Percentiles rank a stretch among this genome's conserved stretches.
These are phyloP conservation scores for Ambrosia trifida DNA, from an alignment of 129 eudicot species.

Conservation along the genomic window DNA sequence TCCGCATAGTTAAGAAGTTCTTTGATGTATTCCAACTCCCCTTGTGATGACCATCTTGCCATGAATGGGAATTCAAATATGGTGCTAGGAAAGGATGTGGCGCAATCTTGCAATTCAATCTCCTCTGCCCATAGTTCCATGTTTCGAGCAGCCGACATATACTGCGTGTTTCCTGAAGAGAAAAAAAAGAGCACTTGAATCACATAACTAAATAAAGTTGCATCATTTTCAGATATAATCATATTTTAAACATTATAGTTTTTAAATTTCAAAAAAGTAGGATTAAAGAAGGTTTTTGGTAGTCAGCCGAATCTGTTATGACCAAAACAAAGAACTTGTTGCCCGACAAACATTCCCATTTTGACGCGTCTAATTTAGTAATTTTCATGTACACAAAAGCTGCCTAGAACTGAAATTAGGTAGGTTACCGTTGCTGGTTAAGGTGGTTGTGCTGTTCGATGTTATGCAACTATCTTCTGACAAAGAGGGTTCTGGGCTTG, in stretches of 20 bases:
- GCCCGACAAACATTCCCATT: too few species aligned
- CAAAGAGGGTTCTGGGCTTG: conserved; percentile 53
- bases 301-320: background rate
- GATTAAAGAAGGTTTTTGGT: too few species aligned
- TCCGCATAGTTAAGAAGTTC: conserved; percentile 46
- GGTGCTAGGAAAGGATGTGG: conserved; percentile 28
- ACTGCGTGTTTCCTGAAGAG: conserved; percentile 49
- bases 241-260: too few species aligned
- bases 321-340: background rate
- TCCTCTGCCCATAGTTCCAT: conserved; percentile 34
- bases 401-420: conserved; percentile 1
- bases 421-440: conserved; percentile 51
- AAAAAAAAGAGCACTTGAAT: background rate
- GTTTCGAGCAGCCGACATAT: conserved; percentile 34
- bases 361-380: background rate
- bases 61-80: conserved; percentile 30
- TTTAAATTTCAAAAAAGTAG: too few species aligned
- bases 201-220: background rate
- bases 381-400: conserved; percentile 12
- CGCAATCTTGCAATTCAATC: conserved; percentile 32
- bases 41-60: conserved; percentile 33
- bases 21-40: conserved; percentile 61
- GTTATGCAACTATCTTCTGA: conserved; percentile 71
- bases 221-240: too few species aligned
- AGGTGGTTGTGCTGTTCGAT: conserved; percentile 56